Evolutionary conservation across 257 asterid species (phyloP), one percentile per base, ranked within the genome.

Genomic region (Nicotiana sylvestris): DNA sequence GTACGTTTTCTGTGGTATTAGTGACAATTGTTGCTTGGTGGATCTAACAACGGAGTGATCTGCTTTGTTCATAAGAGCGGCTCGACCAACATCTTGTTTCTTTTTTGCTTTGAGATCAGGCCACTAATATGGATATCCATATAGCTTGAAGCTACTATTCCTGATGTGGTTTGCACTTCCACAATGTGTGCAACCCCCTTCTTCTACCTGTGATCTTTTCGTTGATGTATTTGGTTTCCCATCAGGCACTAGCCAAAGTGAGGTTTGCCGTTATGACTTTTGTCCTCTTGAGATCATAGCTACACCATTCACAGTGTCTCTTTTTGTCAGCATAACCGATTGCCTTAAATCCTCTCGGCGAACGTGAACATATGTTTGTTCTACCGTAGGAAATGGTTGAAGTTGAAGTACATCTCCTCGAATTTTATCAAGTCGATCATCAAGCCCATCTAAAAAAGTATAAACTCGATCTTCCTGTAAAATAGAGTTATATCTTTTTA

Each of bases 121-220:
- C 81, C 76, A 82, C 83, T 66, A 81, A 1, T 81, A 18, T 29
- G 78, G 83, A 29, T 66, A 65, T 9, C 56, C 35, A 64, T 66
- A 64, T 3, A 81, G 7, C 4, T 65, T n/a, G 77, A 65, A 62
- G 9, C 65, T 49, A 5, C 8, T 9, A 37, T 69, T 16, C 69
- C 62, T 18, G 5, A 4, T 9, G 32, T 56, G 81, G 0, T 70
- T 82, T 1, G 25, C 0, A 4, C 56, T 56, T 16, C 62, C 60
- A 55, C 46, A 69, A 5, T 81, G 60, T 10, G 84, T 8, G 13
- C 74, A 69, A 4, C 76, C 76, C 12, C 72, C 77, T 5, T 37
- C 13, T 12, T 7, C 21, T n/a, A 21, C 51, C 0, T 21, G 2
- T 43, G 4, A 13, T 12, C 10, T 27, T 66, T 3, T 8, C 0